Base-by-base conservation (phyloP, 139 green algal species). In the Tetradesmus obliquus region DNA sequence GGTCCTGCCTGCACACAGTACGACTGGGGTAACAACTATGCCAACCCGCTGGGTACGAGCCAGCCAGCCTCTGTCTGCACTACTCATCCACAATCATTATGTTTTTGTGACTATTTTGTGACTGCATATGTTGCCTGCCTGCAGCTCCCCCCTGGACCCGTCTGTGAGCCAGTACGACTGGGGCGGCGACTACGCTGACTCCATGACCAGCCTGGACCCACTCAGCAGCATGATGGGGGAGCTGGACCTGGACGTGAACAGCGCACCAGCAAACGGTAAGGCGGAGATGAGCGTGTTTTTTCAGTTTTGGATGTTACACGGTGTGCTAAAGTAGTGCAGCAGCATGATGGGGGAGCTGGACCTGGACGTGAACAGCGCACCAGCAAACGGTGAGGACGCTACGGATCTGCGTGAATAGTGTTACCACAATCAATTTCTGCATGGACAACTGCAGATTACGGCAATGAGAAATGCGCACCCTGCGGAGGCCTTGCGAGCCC, bases 131-230 rank as follows among this genome's bases (percentile, higher is more conserved):
- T 19, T 66, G 57, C 57, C 8, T 66, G 6, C 7, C 60, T 79
- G 66, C 71, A 90, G 86, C 3, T 90, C 86, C 1, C 86, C 86
- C 10, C 86, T 90, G 3, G 86, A 90, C 53, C 86, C 86, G 8
- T 69, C 69, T 19, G 86, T 90, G 10, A 90, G 86, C 24, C 86
- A 90, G 69, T 90, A 90, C 55, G 86, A 90, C 86, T 90, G 86
- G 86, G 86, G 69, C 5, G 86, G 86, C 20, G 86, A 90, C 53
- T 81, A 32, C 54, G 24, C 20, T 15, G 71, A 72, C 8, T 71
- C 84, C 13, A 32, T 81, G 3, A 81, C 22, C 57, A 88, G 84
- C 60, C 32, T 82, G 9, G 51, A 84, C 51, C 86, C 86, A 2
- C 71, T 90, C 5, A 84, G 71, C 86, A 90, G 86, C 53, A 90